Conservation (phyloP, 139 green algal genomes). For the Picochlorum costavermella region DNA sequence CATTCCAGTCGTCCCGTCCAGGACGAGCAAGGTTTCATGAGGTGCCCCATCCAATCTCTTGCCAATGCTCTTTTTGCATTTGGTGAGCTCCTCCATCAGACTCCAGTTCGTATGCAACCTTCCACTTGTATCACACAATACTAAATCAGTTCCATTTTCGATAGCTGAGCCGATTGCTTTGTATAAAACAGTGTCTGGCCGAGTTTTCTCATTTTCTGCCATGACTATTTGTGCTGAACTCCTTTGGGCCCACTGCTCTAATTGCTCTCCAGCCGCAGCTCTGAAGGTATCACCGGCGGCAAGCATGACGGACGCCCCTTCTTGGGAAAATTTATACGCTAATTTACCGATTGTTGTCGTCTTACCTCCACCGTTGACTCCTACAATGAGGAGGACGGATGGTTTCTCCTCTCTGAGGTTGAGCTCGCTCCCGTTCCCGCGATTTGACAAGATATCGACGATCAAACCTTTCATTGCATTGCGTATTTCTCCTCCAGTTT, state of each 20-base stretch:
- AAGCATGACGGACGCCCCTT: constrained; percentile 62
- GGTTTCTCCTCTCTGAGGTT: constrained; percentile 33
- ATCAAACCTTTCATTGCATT: constrained; percentile 38
- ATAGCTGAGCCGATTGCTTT: constrained; percentile 29
- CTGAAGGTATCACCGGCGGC: constrained; percentile 94
- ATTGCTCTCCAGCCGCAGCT: constrained; percentile 89
- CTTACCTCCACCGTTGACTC: constrained; percentile 96
- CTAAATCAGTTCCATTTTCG: constrained; percentile 50
- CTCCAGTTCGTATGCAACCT: constrained; percentile 89
- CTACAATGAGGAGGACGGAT: constrained; percentile 78
- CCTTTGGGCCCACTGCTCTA: constrained; percentile 76
- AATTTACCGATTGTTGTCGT: constrained; percentile 96
- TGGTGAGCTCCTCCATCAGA: constrained; percentile 81
- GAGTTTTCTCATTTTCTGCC: constrained; percentile 10
- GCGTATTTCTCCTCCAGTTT: constrained; percentile 38
- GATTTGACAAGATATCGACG: constrained; percentile 21
- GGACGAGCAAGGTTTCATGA: constrained; percentile 87
- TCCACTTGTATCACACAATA: constrained; percentile 88
- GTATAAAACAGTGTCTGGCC: constrained; percentile 36
- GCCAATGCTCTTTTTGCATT: constrained; percentile 47
- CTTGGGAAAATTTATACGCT: constrained; percentile 53
- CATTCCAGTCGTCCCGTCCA: constrained; percentile 96
- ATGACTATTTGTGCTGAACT: constrained; percentile 45
- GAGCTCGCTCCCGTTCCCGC: constrained; percentile 32
- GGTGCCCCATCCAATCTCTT: constrained; percentile 48